These are phyloP conservation scores for Wallacemonas collosoma DNA, from an alignment of 208 protist species.

Conservation along the genomic window DNA sequence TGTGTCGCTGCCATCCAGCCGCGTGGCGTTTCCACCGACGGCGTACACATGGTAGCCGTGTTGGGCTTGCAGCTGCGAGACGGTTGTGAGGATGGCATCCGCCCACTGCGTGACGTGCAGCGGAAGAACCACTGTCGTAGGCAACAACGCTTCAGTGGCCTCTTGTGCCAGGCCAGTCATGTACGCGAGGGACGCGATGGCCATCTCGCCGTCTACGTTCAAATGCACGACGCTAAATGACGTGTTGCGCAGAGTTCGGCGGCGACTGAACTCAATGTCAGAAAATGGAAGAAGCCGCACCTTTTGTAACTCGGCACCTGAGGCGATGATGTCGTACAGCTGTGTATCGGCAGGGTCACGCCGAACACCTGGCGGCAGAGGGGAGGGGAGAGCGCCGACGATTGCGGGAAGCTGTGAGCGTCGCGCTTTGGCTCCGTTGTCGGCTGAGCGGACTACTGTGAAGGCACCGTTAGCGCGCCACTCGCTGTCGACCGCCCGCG, in stretches of 20 bases:
- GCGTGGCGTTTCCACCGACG: neutral
- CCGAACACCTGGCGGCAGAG: neutral
- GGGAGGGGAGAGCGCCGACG: neutral
- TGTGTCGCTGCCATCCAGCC: neutral
- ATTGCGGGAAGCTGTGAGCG: neutral
- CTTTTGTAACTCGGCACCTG: neutral
- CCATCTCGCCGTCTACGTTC: slow-evolving; percentile 32
- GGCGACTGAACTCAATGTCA: neutral
- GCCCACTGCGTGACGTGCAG: slow-evolving; percentile 36
- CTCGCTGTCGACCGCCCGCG: slow-evolving; percentile 17
- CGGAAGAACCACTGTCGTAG: slow-evolving; percentile 31
- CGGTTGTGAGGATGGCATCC: neutral
- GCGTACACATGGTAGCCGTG: slow-evolving; percentile 11
- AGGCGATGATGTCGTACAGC: neutral
- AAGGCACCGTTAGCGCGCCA: slow-evolving; percentile 9
- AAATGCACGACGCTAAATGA: slow-evolving; percentile 42
- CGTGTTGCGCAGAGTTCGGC: slow-evolving; percentile 17
- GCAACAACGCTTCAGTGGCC: neutral
- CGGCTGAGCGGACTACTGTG: neutral
- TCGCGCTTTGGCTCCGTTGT: neutral
- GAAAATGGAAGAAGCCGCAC: slow-evolving; percentile 11
- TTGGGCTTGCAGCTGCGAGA: slow-evolving; percentile 17
- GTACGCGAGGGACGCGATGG: slow-evolving; percentile 27
- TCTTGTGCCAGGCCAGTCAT: slow-evolving; percentile 20
- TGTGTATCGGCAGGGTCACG: neutral